These are phyloP conservation scores for Luffa aegyptiaca DNA, from an alignment of 306 rosid genomes.

Conservation along the genomic window DNA sequence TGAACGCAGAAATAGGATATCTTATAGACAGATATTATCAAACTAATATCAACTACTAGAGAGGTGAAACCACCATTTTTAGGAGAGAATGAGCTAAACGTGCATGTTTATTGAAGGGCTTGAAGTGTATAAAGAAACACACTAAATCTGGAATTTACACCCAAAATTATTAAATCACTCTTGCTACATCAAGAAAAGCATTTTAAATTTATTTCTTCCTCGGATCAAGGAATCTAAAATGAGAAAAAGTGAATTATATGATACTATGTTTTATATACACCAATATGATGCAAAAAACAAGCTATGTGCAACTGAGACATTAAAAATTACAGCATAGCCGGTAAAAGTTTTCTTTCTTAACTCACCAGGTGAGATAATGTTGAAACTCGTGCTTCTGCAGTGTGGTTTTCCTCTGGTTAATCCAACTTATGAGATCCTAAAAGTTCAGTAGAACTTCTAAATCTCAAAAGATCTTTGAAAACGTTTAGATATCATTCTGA, in stretches of 20 bases:
- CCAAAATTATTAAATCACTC: not conserved
- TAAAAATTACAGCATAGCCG: not conserved
- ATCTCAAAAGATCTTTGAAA: conserved; percentile 10
- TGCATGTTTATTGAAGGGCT: not conserved
- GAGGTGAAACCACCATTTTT: conserved; percentile 5
- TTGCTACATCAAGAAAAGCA: not conserved
- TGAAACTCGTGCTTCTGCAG: conserved; percentile 81
- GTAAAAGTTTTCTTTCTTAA: not conserved
- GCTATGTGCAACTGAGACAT: not conserved
- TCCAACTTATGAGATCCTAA: conserved; percentile 88
- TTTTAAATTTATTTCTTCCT: not conserved
- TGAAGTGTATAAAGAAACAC: not conserved
- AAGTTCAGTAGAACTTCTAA: conserved; percentile 14
- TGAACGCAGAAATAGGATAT: not conserved
- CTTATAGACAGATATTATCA: not conserved
- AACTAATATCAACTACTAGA: not conserved
- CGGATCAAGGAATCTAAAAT: not conserved
- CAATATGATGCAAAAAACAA: not conserved
- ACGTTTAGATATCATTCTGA: conserved; percentile 6
- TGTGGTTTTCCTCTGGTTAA: conserved; percentile 45
- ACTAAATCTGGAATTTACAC: not conserved
- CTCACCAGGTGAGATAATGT: conserved; percentile 76
- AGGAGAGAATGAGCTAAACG: not conserved
- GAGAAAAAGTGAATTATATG: not conserved
- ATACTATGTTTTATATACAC: not conserved